Evolutionary conservation across 2,329 filamentous ascomycete species (phyloP), one percentile per base, ranked within the genome.

Genomic region (Alternaria atra): DNA sequence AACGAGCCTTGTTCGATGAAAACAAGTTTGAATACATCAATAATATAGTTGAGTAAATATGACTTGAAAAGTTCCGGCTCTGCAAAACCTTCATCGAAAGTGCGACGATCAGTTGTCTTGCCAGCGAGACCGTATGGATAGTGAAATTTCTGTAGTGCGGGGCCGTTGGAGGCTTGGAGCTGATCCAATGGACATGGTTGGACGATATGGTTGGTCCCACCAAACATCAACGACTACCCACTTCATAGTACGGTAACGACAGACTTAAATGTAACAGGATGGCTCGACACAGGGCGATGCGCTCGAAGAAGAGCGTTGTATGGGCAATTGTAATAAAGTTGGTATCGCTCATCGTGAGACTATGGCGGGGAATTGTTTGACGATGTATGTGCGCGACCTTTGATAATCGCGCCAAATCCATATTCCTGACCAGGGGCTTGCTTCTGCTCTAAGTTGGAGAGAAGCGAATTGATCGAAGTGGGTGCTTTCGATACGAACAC

Each of bases 1-100:
- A 78, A 61, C 72, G 68, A 74, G 65, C 71, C 73, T n/a, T 42
- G 20, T 13, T 51, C 50, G 52, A 53, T 63, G 52, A 1, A 50
- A 10, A 25, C 42, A 6, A 15, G 20, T 3, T n/a, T n/a, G n/a
- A n/a, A n/a, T n/a, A n/a, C n/a, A n/a, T n/a, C n/a, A n/a, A n/a
- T n/a, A n/a, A n/a, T n/a, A n/a, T n/a, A n/a, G n/a, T n/a, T n/a
- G n/a, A n/a, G n/a, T n/a, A n/a, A n/a, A n/a, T n/a, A n/a, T n/a
- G n/a, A n/a, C n/a, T n/a, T n/a, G n/a, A n/a, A n/a, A n/a, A n/a
- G n/a, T n/a, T n/a, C n/a, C n/a, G n/a, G n/a, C n/a, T n/a, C n/a
- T n/a, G 20, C 20, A 20, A 20, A 20, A 20, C 20, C 2, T 20
- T 2, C 20, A 20, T 20, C 2, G 20, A 2, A 20, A 2, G 2